A percentile compares a stretch with the other conserved stretches of the same genome.
These are phyloP conservation scores for Yamadazyma epiphylla DNA, from an alignment of 1,139 yeast species.

Conservation along the genomic window DNA sequence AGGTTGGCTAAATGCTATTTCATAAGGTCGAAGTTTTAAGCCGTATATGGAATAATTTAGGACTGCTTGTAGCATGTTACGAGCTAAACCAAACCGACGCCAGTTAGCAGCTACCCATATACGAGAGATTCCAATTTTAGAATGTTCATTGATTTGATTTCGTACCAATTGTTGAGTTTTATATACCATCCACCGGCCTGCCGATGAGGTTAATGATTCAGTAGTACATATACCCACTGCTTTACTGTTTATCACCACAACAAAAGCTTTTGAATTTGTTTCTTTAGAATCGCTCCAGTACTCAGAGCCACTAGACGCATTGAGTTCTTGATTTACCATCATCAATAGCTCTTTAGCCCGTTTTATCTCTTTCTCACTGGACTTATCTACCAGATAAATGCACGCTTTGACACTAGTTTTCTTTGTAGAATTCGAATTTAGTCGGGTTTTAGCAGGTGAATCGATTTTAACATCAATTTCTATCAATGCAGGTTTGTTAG, in stretches of 20 bases:
- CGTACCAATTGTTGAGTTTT: conserved; percentile 34
- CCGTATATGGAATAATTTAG: conserved; percentile 51
- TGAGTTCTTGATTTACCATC: conserved; percentile 56
- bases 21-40: conserved; percentile 28
- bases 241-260: conserved; percentile 33
- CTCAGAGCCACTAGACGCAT: conserved; percentile 52
- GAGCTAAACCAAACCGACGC: conserved; percentile 51
- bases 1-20: conserved; percentile 72
- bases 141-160: conserved; percentile 21
- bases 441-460: too few relatives aligned
- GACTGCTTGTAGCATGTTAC: conserved; percentile 37
- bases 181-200: conserved; percentile 48
- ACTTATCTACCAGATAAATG: conserved; percentile 16
- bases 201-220: conserved; percentile 25
- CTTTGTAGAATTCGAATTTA: too few relatives aligned
- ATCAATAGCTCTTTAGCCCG: conserved; percentile 28
- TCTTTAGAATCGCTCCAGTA: conserved; percentile 35
- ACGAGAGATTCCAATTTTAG: conserved; percentile 56
- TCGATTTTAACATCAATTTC: too few relatives aligned
- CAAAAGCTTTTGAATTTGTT: conserved; percentile 33
- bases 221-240: conserved; percentile 56
- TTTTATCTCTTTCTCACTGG: conserved; percentile 16
- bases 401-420: not conserved
- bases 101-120: conserved; percentile 58
- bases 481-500: conserved; percentile 1